Base-by-base conservation (phyloP, 176 grass and related monocot genomes). In the Oryza meridionalis region DNA sequence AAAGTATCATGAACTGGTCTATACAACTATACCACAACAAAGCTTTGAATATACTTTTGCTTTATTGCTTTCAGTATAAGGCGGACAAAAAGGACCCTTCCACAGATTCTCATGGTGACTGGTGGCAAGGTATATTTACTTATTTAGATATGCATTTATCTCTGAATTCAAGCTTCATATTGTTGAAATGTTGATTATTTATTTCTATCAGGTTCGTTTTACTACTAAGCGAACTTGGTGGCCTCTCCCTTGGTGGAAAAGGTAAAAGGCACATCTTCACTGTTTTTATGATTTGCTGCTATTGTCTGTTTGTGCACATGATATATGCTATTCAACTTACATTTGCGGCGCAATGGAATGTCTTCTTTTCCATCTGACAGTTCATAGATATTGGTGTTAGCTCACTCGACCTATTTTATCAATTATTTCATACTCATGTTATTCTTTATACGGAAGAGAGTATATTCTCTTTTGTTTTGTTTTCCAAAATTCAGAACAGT, bases 91-190 rank as follows among this genome's bases (percentile, higher is more conserved):
- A 94, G 63, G 93, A 93, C 64, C 89, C 84, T 17, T 77, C 79
- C 9, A 32, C 53, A 61, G 96, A 92, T 85, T 96, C 91, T 72
- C 92, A 94, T 84, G 96, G 96, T 6, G 90, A 98, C 79, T 96
- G 96, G 96, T 96, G 96, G 93, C 96, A 96, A 98, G 96, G 93
- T 98, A 95, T 81, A 65, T 6, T 55, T 66, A 12, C 78, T 37
- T 78, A 61, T 43, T 37, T n/a, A 50, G 64, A 69, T 4, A 24
- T 8, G 72, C 40, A 37, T 71, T 72, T 72, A 75, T 81, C 16
- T 76, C 25, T 63, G 55, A 55, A n/a, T 69, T 37, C 17, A 79
- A 61, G 19, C 11, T 83, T 9, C 50, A 69, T 53, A 79, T 73
- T 35, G 9, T 77, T 84, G 19, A 65, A 79, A 69, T 44, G 9